These are phyloP conservation scores for Graphium sp. DNA, from an alignment of 2,329 filamentous ascomycete genomes.

Conservation along the genomic window DNA sequence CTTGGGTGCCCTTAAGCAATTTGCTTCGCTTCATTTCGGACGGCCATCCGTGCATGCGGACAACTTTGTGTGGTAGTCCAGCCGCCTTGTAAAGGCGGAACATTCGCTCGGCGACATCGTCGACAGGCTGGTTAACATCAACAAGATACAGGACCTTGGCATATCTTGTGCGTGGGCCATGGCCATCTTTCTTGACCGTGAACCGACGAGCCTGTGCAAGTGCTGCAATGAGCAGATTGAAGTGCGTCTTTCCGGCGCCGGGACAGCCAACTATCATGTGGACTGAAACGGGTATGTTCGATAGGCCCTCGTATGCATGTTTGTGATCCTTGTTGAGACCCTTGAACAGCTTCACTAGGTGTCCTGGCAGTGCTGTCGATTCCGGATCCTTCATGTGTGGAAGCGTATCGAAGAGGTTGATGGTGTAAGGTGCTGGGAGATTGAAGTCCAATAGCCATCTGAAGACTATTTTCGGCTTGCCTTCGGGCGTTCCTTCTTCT, in stretches of 20 bases:
- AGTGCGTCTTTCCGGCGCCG: slow-evolving; percentile 28
- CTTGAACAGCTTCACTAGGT: slow-evolving; percentile 12
- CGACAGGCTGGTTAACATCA: slow-evolving; percentile 28
- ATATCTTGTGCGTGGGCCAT: background rate
- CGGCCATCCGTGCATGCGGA: slow-evolving; percentile 23
- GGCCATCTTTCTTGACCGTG: background rate
- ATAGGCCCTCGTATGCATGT: slow-evolving; percentile 16
- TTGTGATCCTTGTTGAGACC: slow-evolving; percentile 20
- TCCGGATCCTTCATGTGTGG: slow-evolving; percentile 17
- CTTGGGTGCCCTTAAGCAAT: slow-evolving; percentile 10
- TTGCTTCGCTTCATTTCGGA: slow-evolving; percentile 16
- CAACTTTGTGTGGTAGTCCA: slow-evolving; percentile 15
- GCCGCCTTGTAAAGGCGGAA: slow-evolving; percentile 16
- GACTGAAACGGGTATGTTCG: slow-evolving; percentile 21
- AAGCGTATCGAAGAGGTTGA: slow-evolving; percentile 11
- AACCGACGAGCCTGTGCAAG: slow-evolving; percentile 13
- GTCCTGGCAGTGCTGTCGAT: slow-evolving; percentile 7
- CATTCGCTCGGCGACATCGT: slow-evolving; percentile 26
- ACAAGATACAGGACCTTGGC: slow-evolving; percentile 24
- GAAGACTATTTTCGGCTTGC: slow-evolving; percentile 9
- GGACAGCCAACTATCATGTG: slow-evolving; percentile 27
- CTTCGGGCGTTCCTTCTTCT: background rate
- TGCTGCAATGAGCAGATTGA: slow-evolving; percentile 22
- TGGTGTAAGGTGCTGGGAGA: slow-evolving; percentile 6
- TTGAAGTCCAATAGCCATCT: slow-evolving; percentile 15